phyloP scores from a whole-genome alignment of 2,329 filamentous ascomycete genomes.

The Fusarium anthophilum region DNA sequence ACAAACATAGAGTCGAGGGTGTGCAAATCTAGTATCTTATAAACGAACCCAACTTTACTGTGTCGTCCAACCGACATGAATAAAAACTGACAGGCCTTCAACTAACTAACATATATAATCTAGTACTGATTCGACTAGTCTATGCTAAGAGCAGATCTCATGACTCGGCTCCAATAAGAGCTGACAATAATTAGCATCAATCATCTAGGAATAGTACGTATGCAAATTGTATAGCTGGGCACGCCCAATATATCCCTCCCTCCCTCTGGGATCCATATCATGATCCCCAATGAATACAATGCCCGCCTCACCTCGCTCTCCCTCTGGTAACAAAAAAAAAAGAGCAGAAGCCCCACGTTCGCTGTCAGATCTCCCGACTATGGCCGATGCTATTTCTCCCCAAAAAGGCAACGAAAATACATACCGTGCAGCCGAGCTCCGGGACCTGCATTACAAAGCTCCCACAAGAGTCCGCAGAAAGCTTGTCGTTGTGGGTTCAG shows the following conservation, averaged over 20 bases:
- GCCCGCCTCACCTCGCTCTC: conserved; percentile 12
- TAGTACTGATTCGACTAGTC: neutral
- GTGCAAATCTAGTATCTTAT: neutral
- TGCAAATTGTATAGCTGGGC: conserved; percentile 20
- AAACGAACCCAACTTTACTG: neutral
- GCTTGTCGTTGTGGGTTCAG: conserved; percentile 34
- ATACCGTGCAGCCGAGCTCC: conserved; percentile 45
- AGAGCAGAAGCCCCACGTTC: conserved; percentile 15
- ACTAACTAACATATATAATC: neutral
- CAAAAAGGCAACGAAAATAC: conserved; percentile 47
- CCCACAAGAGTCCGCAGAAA: conserved; percentile 34
- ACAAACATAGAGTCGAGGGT: neutral
- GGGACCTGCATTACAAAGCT: conserved; percentile 40
- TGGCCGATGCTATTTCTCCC: conserved; percentile 35
- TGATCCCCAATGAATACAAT: conserved; percentile 6
- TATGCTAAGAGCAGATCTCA: conserved; percentile 29
- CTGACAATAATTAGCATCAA: conserved; percentile 6
- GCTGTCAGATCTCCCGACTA: conserved; percentile 30
- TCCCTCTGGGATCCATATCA: neutral
- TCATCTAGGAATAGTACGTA: conserved; percentile 26
- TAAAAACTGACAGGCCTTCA: neutral
- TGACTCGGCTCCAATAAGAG: conserved; percentile 33
- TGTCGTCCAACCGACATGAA: neutral
- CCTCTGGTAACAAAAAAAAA: neutral
- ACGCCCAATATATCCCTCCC: conserved; percentile 12